Evolutionary conservation across 2,329 filamentous ascomycete genomes (phyloP).

Genomic region (Exophiala calicioides): DNA sequence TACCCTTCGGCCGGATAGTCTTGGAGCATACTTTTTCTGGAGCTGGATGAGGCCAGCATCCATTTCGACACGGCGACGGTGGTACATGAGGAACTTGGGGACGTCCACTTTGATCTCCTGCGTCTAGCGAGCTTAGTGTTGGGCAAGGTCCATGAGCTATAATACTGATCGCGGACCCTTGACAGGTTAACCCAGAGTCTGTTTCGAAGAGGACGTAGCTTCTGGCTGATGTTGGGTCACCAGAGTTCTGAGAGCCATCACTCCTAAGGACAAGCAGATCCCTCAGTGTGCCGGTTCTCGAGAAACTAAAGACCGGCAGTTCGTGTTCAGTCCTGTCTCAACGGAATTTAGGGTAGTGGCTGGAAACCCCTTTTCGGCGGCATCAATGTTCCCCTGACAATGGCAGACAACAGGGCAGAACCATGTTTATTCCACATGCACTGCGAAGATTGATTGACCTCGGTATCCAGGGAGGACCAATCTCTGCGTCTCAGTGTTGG

Average conservation of each 20-base stretch:
- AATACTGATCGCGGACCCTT: too few relatives aligned
- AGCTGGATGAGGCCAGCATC: slow-evolving; percentile 61
- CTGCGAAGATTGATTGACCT: too few relatives aligned
- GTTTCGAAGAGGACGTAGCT: slow-evolving; percentile 64
- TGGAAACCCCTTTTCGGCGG: slow-evolving; percentile 63
- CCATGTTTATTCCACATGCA: too few relatives aligned
- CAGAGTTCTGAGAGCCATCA: slow-evolving; percentile 57
- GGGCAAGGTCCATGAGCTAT: too few relatives aligned
- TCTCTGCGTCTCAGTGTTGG: too few relatives aligned
- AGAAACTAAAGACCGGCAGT: too few relatives aligned
- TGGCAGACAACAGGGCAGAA: too few relatives aligned
- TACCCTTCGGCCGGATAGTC: slow-evolving; percentile 59
- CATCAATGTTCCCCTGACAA: too few relatives aligned
- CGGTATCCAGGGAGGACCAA: too few relatives aligned
- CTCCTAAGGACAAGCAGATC: slow-evolving; percentile 59
- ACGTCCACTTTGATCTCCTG: slow-evolving; percentile 56
- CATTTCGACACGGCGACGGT: slow-evolving; percentile 54
- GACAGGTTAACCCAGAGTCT: slow-evolving; percentile 58
- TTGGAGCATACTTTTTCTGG: slow-evolving; percentile 48
- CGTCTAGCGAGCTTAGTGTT: slow-evolving; percentile 57
- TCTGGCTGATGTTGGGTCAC: slow-evolving; percentile 62
- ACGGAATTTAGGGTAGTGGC: slow-evolving; percentile 62
- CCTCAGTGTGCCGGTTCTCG: too few relatives aligned
- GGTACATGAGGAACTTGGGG: slow-evolving; percentile 43
- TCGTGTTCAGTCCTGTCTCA: too few relatives aligned